Conservation (phyloP, 2,329 filamentous ascomycete species). For the Colletotrichum aenigma region DNA sequence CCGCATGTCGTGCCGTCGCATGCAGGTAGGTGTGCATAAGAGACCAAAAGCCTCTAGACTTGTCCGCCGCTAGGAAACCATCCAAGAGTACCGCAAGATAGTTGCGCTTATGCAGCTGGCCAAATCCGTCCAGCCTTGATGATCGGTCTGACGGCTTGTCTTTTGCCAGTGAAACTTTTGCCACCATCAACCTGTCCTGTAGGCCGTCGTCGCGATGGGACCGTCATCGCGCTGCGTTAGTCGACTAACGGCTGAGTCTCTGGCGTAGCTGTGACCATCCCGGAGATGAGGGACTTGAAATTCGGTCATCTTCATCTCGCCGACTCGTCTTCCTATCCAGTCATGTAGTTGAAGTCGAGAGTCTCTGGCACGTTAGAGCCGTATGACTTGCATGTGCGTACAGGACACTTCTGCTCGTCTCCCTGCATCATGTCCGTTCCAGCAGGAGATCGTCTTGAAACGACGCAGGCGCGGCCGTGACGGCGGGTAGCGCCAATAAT, state of each 20-base stretch:
- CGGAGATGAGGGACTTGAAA: slow-evolving; percentile 1
- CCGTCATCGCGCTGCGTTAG: not conserved
- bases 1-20: not conserved
- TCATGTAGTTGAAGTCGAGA: not conserved
- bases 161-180: not conserved
- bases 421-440: slow-evolving; percentile 14
- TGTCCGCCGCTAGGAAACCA: slow-evolving; percentile 7
- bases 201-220: not conserved
- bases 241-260: not conserved
- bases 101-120: slow-evolving; percentile 25
- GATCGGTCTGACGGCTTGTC: not conserved
- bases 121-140: not conserved
- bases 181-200: not conserved
- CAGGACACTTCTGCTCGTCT: slow-evolving; percentile 9
- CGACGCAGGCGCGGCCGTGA: slow-evolving; percentile 14
- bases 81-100: slow-evolving; percentile 8
- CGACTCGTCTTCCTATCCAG: not conserved
- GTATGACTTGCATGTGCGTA: slow-evolving; percentile 19
- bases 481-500: not conserved
- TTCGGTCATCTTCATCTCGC: slow-evolving; percentile 1
- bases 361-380: not conserved
- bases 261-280: slow-evolving; percentile 1
- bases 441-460: slow-evolving; percentile 20
- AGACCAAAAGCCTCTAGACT: not conserved
- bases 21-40: slow-evolving; percentile 11